Evolutionary conservation across 345 rosid genomes (phyloP).

Genomic region (Leavenworthia alabamica): DNA sequence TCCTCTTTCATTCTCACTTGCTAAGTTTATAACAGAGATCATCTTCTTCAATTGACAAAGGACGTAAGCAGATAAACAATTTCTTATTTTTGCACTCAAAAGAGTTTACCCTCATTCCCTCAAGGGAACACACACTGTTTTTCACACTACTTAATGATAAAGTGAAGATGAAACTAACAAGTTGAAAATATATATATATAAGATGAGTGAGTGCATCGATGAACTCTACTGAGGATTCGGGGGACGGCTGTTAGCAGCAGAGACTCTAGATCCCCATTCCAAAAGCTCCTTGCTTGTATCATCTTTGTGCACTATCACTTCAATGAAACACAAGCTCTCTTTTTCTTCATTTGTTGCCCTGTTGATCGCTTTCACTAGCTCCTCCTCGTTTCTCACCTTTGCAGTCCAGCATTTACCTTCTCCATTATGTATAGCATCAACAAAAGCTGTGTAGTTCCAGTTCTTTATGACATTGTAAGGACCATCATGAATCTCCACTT

Average conservation of each 20-base stretch:
- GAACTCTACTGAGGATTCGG: slow-evolving; percentile 41
- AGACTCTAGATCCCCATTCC: slow-evolving; percentile 52
- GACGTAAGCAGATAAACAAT: neutral
- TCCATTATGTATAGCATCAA: slow-evolving; percentile 55
- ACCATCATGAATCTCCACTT: slow-evolving; percentile 64
- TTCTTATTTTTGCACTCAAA: slow-evolving; percentile 4
- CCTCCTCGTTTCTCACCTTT: slow-evolving; percentile 46
- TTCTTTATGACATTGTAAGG: slow-evolving; percentile 66
- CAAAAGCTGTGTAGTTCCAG: slow-evolving; percentile 62
- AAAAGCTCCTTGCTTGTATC: slow-evolving; percentile 62
- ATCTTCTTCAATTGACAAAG: neutral
- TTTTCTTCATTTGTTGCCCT: slow-evolving; percentile 39
- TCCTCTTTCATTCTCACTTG: too few relatives aligned
- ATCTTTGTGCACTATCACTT: slow-evolving; percentile 60
- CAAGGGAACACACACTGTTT: neutral
- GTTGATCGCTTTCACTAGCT: slow-evolving; percentile 42
- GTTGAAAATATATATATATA: neutral
- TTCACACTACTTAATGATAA: neutral
- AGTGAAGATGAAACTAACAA: neutral
- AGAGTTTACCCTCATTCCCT: neutral
- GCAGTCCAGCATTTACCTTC: slow-evolving; percentile 64
- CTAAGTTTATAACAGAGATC: too few relatives aligned
- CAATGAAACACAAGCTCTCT: slow-evolving; percentile 58
- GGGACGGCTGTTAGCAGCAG: slow-evolving; percentile 55
- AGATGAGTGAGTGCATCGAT: neutral